Base-by-base conservation (phyloP, 1,284 basidiomycete species). In the Takashimella koratensis region DNA sequence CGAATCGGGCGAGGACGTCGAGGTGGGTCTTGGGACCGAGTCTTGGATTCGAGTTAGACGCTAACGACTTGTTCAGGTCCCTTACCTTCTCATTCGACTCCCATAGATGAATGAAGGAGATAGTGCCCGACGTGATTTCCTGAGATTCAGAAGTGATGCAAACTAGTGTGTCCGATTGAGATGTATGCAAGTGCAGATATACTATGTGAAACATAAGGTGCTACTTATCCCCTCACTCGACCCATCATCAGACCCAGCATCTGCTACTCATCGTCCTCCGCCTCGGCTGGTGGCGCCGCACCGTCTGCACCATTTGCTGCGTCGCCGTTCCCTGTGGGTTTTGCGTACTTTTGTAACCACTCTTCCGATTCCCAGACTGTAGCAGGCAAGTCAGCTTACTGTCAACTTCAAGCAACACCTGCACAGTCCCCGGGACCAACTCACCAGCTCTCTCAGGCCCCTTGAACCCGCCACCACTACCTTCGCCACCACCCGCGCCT, bases 1-100 rank as follows among this genome's bases (percentile, higher is more conserved):
- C 68, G 88, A 89, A 68, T 83, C 88, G 25, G 91, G 84, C 51
- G 95, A 98, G 75, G 73, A 75, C 54, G 71, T 73, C 43, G 73
- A 75, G 57, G 72, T 71, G 47, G 54, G 60, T 48, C 19, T 39
- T 36, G 30, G n/a, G 16, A 36, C 16, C 8, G 30, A 16, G 16
- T 36, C 16, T 36, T 36, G 30, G 8, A 36, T 36, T 36, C 11
- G n/a, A 20, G 23, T 13, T 46, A 26, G 23, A 8, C 8, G 30
- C 8, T 36, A 36, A 8, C 30, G 16, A 36, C 41, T 19, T 3
- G 11, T 21, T 21, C 47, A 60, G 59, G 59, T 66, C 16, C 71
- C 71, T 8, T 73, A 73, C 47, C 45, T 60, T 8, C 24, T 55
- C 1, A 42, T 57, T 21, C 23, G 21, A 16, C 36, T 52, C 11